Conservation (phyloP, 1,284 basidiomycete species). For the Cutaneotrichosporon sp. region DNA sequence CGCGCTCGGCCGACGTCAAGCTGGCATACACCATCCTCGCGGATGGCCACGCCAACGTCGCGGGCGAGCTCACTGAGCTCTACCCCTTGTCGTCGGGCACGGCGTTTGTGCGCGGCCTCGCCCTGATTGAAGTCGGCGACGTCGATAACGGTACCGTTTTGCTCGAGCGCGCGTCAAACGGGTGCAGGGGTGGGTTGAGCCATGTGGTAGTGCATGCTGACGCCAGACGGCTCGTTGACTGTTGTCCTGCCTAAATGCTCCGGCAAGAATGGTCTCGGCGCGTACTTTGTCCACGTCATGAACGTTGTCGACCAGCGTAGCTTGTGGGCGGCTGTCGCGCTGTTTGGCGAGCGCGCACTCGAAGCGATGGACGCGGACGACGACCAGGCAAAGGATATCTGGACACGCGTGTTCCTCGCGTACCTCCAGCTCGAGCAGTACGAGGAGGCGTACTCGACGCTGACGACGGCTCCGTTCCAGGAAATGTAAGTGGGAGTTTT, state of each 20-base stretch:
- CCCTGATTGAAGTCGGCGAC: slow-evolving; percentile 64
- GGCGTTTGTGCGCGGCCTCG: slow-evolving; percentile 64
- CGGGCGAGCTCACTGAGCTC: slow-evolving; percentile 63
- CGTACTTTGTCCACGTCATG: slow-evolving; percentile 73
- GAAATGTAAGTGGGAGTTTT: slow-evolving; percentile 58
- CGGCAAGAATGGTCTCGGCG: slow-evolving; percentile 58
- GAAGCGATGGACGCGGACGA: slow-evolving; percentile 46
- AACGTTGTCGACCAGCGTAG: slow-evolving; percentile 62
- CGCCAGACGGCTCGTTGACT: slow-evolving; percentile 47
- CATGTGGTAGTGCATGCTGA: not conserved
- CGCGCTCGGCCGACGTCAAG: slow-evolving; percentile 54
- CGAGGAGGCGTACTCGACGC: slow-evolving; percentile 75
- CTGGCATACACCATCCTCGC: slow-evolving; percentile 65
- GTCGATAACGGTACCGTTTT: slow-evolving; percentile 65
- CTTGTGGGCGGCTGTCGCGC: slow-evolving; percentile 54
- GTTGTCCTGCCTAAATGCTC: slow-evolving; percentile 59
- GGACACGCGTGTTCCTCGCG: slow-evolving; percentile 72
- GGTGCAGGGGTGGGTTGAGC: slow-evolving; percentile 48
- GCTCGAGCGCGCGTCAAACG: slow-evolving; percentile 69
- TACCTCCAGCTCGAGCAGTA: slow-evolving; percentile 66
- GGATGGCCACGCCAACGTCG: slow-evolving; percentile 60
- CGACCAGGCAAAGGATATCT: slow-evolving; percentile 60
- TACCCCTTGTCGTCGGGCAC: slow-evolving; percentile 70
- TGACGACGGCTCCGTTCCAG: slow-evolving; percentile 67
- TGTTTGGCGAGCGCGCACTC: slow-evolving; percentile 70